Evolutionary conservation across 805 yeast species (phyloP), one percentile per base, ranked within the genome.

Genomic region (Yarrowia keelungensis): DNA sequence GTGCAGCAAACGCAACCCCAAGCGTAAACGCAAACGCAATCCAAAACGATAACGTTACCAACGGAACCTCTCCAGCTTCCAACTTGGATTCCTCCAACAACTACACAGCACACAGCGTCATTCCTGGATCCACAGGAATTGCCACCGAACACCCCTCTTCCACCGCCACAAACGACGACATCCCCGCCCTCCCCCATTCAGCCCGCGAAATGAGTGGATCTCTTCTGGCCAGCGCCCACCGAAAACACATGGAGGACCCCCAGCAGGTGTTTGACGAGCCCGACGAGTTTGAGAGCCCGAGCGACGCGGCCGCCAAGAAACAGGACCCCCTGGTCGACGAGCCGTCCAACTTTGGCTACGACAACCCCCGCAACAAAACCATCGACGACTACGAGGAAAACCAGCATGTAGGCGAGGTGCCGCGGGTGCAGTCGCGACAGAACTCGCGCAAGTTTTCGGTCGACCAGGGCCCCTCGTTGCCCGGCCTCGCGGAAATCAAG

Each of bases 241-340:
- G 65, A 43, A 59, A 59, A 59, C 65, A 59, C 65, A 43, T 59
- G 65, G 65, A 59, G 10, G 35, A 59, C n/a, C 65, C 65, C 7
- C 62, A 56, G 50, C 65, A 59, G 51, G 51, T 59, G 47, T 59
- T 62, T 38, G 67, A 62, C 45, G 67, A 62, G 39, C 67, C 67
- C 56, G 67, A 62, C 16, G 67, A 62, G 56, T 39, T 62, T 5
- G 67, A 58, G 39, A 38, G 32, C 56, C 56, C 58, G 11, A 11
- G 15, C 47, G 46, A 43, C 39, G 45, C 10, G 11, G 12, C 35
- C 22, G 8, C 16, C 35, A 36, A 36, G 32, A 26, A 26, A 9
- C 56, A 62, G 54, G 67, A 62, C 45, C 54, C 54, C 12, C 67
- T 49, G 19, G 56, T 62, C 15, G 45, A 9, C 19, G 56, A 62